phyloP scores from a whole-genome alignment of 2,329 filamentous ascomycete species.

The Aspergillus costaricaensis region DNA sequence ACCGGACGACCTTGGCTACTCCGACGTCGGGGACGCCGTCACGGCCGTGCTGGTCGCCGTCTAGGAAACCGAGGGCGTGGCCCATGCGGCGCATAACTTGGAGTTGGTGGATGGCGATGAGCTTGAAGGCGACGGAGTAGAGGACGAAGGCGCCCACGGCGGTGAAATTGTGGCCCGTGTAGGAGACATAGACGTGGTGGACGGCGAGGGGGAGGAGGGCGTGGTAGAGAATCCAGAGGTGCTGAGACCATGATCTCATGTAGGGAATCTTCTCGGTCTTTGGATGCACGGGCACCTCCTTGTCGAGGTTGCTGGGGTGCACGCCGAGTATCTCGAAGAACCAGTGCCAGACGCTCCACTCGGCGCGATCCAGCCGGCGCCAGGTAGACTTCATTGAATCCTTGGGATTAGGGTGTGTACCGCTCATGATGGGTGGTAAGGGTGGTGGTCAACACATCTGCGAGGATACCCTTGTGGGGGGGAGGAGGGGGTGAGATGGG shows the following conservation, averaged over 20 bases:
- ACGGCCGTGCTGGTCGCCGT: constrained; percentile 48
- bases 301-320: constrained; percentile 31
- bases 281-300: constrained; percentile 40
- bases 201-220: constrained; percentile 40
- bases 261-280: constrained; percentile 49
- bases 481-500: background rate
- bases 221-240: constrained; percentile 46
- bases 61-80: constrained; percentile 45
- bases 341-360: constrained; percentile 38
- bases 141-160: constrained; percentile 36
- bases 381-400: constrained; percentile 49
- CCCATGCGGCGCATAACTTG: constrained; percentile 42
- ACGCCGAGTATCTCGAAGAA: constrained; percentile 35
- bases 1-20: constrained; percentile 36
- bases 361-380: constrained; percentile 28
- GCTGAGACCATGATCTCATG: constrained; percentile 37
- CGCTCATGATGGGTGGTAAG: constrained; percentile 19
- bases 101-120: constrained; percentile 44
- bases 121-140: constrained; percentile 45
- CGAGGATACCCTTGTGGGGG: background rate
- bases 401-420: constrained; percentile 23
- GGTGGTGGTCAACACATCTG: background rate
- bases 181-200: constrained; percentile 39
- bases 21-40: constrained; percentile 48
- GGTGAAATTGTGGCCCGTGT: constrained; percentile 34